Evolutionary conservation across 345 rosid genomes (phyloP).

Genomic region (Odontarrhena argentea): DNA sequence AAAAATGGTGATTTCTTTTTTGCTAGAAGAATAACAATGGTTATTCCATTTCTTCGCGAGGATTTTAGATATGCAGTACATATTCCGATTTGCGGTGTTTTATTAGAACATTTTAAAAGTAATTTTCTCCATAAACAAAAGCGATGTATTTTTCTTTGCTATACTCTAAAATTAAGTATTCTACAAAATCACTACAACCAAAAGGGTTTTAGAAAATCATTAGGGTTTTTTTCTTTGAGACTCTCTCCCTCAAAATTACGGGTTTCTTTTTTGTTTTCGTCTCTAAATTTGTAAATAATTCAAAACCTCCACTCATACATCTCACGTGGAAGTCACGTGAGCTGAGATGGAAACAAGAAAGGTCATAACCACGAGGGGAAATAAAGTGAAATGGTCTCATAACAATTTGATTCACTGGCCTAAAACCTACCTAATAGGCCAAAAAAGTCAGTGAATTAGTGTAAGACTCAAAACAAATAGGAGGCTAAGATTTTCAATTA

Average conservation of each 20-base stretch:
- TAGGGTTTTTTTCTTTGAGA: slow-evolving; percentile 29
- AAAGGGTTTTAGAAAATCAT: slow-evolving; percentile 26
- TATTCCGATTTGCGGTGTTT: slow-evolving; percentile 24
- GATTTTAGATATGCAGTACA: slow-evolving; percentile 24
- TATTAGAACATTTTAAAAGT: background rate
- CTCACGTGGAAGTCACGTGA: slow-evolving; percentile 32
- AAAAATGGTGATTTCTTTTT: slow-evolving; percentile 19
- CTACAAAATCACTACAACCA: slow-evolving; percentile 22
- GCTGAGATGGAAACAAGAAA: background rate
- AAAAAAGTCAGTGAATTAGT: slow-evolving; percentile 2
- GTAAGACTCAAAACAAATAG: background rate
- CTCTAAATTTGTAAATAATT: background rate
- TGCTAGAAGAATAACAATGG: slow-evolving; percentile 2
- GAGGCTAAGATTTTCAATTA: background rate
- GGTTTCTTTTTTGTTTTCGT: slow-evolving; percentile 11
- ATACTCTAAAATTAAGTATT: slow-evolving; percentile 1
- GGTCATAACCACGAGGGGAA: background rate
- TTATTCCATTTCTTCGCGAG: slow-evolving; percentile 23
- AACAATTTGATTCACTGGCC: slow-evolving; percentile 10
- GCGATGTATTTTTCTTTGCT: background rate
- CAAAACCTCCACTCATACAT: background rate
- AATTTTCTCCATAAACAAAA: too few relatives aligned
- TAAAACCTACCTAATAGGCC: background rate
- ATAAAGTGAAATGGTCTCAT: slow-evolving; percentile 9
- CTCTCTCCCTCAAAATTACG: slow-evolving; percentile 1